Evolutionary conservation across 2,329 filamentous ascomycete genomes (phyloP), one percentile per base, ranked within the genome.

Genomic region (Fusarium clavum): DNA sequence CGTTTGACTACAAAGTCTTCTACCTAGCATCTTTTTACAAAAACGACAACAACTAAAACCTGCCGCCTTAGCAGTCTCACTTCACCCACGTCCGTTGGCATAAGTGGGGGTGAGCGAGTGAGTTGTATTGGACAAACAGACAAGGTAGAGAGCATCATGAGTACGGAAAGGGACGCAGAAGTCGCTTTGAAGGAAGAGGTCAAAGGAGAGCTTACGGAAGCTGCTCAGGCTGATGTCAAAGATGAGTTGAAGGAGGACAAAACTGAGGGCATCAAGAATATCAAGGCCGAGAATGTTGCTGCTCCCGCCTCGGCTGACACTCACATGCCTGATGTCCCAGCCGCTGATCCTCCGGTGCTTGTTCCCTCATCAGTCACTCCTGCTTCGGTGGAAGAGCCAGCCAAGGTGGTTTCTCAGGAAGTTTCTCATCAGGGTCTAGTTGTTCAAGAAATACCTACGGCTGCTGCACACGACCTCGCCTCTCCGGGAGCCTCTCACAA

Each of bases 121-220:
- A 58, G 57, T 63, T 59, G 61, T 54, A 40, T 45, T 57, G 48
- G 18, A 22, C 11, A 57, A 45, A 49, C 59, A 40, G 24, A 53
- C 63, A 44, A 52, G 32, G 41, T 46, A 34, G 54, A 53, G 29
- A 53, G 29, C 55, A 72, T 64, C 65, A 74, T 71, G 70, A 58
- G 67, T 62, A 61, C 64, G 40, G 62, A 70, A 49, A 76, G 75
- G 48, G 72, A 64, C 46, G 60, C 70, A 48, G 75, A 75, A 43
- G 67, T 57, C 40, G 57, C 63, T 53, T 72, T 76, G 56, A 58
- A 71, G 52, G 67, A 74, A 40, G 72, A 77, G 55, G 44, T 71
- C 53, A 74, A 71, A 54, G 30, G 68, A 22, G 52, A 57, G 14
- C 60, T 62, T 27, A 69, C 59, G 27, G 69, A 65, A 8, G 60